Evolutionary conservation across 2,329 filamentous ascomycete species (phyloP), one percentile per base, ranked within the genome.

Genomic region (Venturia pyrina): DNA sequence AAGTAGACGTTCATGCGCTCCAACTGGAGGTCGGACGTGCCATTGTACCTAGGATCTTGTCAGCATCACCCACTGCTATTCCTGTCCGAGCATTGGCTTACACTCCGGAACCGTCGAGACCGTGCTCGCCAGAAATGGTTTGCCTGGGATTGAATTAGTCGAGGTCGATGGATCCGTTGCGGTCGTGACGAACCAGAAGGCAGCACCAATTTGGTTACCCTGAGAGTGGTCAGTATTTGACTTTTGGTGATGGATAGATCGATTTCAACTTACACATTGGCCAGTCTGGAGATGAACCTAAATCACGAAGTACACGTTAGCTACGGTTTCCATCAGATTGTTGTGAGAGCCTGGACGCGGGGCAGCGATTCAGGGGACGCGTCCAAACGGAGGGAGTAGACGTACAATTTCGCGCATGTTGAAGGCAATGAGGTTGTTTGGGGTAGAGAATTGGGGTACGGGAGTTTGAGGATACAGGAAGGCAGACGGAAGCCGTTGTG

Each of bases 171-270:
- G 1, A 15, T 24, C 32, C 13, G 19, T 60, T 37, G 50, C 13
- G 21, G 61, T 3, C 40, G 28, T 68, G 43, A 83, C 87, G 73
- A 82, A 91, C 89, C 95, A 99, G 87, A 99, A 99, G 83, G 95
- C 95, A 85, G 95, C 95, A 93, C 95, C 95, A 75, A 98, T 96
- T 91, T 99, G 95, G 90, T 99, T 99, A 87, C 95, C 95, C 93
- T 73, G 74, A 66, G 34, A 67, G 67, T 61, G 69, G 60, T 67
- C 66, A 62, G 64, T 63, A 62, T 67, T 44, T 68, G 62, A 57
- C 43, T 37, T 37, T 37, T 41, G 53, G 57, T 24, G 48, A 53
- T 53, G 21, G 21, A 53, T 13, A 28, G 1, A 15, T 4, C 21
- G 62, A 67, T 60, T 65, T 69, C 48, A 66, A 86, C 88, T 83